These are phyloP conservation scores for Silene uniflora DNA, from an alignment of 148 eudicot genomes.

Conservation along the genomic window DNA sequence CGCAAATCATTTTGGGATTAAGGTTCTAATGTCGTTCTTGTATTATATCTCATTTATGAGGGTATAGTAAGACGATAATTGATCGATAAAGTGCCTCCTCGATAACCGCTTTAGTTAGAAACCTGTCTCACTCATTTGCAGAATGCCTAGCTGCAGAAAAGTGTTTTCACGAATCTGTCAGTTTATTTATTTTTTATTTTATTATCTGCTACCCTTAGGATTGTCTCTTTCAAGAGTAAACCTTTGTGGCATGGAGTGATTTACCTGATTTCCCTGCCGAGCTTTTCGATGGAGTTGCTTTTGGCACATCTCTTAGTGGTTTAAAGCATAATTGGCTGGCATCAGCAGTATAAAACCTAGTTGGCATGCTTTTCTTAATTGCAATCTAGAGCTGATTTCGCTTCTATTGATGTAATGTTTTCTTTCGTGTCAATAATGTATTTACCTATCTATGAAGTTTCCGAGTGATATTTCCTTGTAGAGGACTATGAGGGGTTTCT, in stretches of 20 bases:
- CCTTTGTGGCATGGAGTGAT: not conserved
- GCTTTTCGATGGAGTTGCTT: not conserved
- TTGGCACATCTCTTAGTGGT: not conserved
- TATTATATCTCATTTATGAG: not conserved
- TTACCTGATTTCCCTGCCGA: not conserved
- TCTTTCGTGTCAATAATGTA: not conserved
- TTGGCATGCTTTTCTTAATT: not conserved
- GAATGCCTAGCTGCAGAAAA: slow-evolving; percentile 1
- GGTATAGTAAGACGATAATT: not conserved
- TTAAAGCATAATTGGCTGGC: not conserved
- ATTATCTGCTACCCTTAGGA: not conserved
- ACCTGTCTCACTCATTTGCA: not conserved
- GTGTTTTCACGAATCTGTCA: not conserved
- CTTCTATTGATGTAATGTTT: not conserved
- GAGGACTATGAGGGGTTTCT: not conserved
- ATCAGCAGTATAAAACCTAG: not conserved
- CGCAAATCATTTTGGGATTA: too few species aligned
- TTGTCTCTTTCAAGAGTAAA: not conserved
- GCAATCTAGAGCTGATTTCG: not conserved
- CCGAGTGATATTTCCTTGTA: not conserved
- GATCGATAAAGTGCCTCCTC: not conserved
- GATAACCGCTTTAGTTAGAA: not conserved
- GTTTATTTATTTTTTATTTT: not conserved
- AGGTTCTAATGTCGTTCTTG: not conserved
- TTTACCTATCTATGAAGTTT: not conserved